A percentile compares a stretch with the other conserved stretches of the same genome.
These are phyloP conservation scores for Colletotrichum echinochloae DNA, from an alignment of 2,329 filamentous ascomycete species.

Conservation along the genomic window DNA sequence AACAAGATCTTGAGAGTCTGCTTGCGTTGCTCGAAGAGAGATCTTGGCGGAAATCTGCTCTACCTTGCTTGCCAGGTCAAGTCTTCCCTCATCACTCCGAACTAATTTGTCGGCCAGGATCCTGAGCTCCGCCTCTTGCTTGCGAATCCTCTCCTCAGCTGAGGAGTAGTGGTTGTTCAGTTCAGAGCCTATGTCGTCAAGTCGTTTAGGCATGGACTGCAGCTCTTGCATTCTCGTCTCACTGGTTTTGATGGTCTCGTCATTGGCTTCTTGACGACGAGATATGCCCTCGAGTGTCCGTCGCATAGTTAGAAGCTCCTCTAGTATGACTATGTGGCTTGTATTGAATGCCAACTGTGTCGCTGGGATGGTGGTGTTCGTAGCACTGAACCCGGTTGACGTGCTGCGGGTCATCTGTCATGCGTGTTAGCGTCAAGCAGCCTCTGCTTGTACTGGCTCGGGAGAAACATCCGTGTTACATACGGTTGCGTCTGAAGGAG, in stretches of 20 bases:
- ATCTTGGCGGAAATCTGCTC: background rate
- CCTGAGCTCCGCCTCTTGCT: constrained; percentile 6
- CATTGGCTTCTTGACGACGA: constrained; percentile 3
- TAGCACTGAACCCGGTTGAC: background rate
- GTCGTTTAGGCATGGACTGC: constrained; percentile 13
- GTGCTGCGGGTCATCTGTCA: background rate
- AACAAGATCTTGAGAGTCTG: background rate
- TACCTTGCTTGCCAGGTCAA: constrained; percentile 5
- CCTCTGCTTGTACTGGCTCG: background rate
- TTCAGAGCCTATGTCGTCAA: constrained; percentile 15
- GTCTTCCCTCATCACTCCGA: constrained; percentile 6
- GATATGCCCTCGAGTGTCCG: constrained; percentile 6
- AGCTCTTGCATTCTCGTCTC: constrained; percentile 8
- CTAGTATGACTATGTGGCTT: constrained; percentile 2
- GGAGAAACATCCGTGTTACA: background rate
- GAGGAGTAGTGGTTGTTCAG: constrained; percentile 2
- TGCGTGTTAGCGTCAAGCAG: background rate
- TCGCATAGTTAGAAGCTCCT: constrained; percentile 13
- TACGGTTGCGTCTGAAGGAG: background rate
- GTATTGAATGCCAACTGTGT: constrained; percentile 12
- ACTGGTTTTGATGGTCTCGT: constrained; percentile 6
- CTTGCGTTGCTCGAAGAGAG: constrained; percentile 7
- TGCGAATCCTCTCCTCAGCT: constrained; percentile 11
- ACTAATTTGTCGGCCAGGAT: constrained; percentile 2
- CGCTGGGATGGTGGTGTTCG: background rate